Percentiles rank a stretch among this genome's conserved stretches.
Evolutionary conservation across 2,329 filamentous ascomycete genomes (phyloP).

Genomic region (Alternaria metachromatica): DNA sequence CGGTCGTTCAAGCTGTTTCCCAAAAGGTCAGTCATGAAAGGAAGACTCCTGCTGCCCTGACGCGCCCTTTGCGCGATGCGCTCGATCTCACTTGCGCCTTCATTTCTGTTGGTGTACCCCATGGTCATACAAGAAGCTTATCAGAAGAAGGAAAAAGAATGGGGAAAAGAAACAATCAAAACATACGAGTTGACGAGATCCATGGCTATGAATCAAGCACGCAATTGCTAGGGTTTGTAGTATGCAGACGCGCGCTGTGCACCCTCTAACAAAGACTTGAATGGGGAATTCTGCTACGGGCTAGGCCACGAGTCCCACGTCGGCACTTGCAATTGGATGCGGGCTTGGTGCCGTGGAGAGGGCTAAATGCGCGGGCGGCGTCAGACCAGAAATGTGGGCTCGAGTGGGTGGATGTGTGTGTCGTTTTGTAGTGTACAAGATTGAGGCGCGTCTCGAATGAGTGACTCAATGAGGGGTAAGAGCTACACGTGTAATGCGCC

Average conservation of each 20-base stretch:
- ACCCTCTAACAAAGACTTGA: slow-evolving; percentile 14
- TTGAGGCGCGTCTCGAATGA: slow-evolving; percentile 15
- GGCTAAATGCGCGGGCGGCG: slow-evolving; percentile 21
- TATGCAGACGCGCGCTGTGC: slow-evolving; percentile 19
- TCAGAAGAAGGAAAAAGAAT: slow-evolving; percentile 4
- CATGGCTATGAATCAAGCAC: slow-evolving; percentile 42
- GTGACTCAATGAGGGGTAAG: slow-evolving; percentile 40
- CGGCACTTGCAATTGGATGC: slow-evolving; percentile 32
- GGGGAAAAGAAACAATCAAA: slow-evolving; percentile 6
- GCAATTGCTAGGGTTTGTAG: slow-evolving; percentile 30
- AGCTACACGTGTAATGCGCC: slow-evolving; percentile 26
- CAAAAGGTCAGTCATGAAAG: slow-evolving; percentile 49
- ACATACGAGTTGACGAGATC: slow-evolving; percentile 53
- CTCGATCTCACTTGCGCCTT: slow-evolving; percentile 25
- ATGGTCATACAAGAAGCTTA: slow-evolving; percentile 21
- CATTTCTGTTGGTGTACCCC: slow-evolving; percentile 22
- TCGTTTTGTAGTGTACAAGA: slow-evolving; percentile 41
- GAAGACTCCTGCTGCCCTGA: slow-evolving; percentile 43
- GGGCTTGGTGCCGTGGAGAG: slow-evolving; percentile 13
- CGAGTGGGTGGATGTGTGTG: slow-evolving; percentile 29
- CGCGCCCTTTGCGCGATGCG: slow-evolving; percentile 32
- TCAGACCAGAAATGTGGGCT: slow-evolving; percentile 23
- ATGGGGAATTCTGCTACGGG: slow-evolving; percentile 21
- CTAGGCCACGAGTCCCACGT: slow-evolving; percentile 31
- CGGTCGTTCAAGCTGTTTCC: slow-evolving; percentile 83